Evolutionary conservation across 2,329 filamentous ascomycete genomes (phyloP).

Genomic region (Byssothecium circinans): DNA sequence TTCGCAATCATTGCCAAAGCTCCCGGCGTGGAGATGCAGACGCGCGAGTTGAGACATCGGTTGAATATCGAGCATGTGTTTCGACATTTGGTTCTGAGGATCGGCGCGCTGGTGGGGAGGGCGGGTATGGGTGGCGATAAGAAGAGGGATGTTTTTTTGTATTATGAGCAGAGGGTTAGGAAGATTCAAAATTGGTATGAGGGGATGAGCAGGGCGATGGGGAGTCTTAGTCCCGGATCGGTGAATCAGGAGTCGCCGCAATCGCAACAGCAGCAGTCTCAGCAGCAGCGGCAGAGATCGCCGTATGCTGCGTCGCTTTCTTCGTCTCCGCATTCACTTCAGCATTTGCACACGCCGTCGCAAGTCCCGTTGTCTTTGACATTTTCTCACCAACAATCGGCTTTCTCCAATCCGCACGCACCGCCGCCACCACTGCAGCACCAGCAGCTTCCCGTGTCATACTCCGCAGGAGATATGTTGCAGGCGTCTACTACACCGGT

Average conservation of each 20-base stretch:
- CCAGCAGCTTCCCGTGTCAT: constrained; percentile 9
- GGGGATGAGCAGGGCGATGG: constrained; percentile 24
- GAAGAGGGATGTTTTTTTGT: constrained; percentile 29
- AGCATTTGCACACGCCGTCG: constrained; percentile 1
- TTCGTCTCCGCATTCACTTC: background rate
- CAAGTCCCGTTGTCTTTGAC: constrained; percentile 20
- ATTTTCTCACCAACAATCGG: constrained; percentile 23
- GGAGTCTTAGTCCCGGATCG: background rate
- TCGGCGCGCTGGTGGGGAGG: constrained; percentile 28
- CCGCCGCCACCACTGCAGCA: no score
- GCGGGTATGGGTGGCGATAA: constrained; percentile 23
- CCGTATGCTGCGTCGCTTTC: constrained; percentile 2
- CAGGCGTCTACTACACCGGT: constrained; percentile 16
- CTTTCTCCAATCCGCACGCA: constrained; percentile 7
- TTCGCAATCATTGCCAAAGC: constrained; percentile 32
- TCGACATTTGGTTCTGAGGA: constrained; percentile 26
- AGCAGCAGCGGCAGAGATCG: background rate
- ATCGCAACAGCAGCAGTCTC: constrained; percentile 1
- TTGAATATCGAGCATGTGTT: constrained; percentile 33
- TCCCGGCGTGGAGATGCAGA: constrained; percentile 25
- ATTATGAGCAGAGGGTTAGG: constrained; percentile 29
- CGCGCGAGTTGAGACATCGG: constrained; percentile 28
- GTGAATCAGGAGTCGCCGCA: background rate
- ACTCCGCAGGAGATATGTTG: background rate
- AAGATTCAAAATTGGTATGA: constrained; percentile 36